A percentile compares a stretch with the other conserved stretches of the same genome.
Evolutionary conservation across 2,329 filamentous ascomycete species (phyloP).

Genomic region (Alternaria rosae): DNA sequence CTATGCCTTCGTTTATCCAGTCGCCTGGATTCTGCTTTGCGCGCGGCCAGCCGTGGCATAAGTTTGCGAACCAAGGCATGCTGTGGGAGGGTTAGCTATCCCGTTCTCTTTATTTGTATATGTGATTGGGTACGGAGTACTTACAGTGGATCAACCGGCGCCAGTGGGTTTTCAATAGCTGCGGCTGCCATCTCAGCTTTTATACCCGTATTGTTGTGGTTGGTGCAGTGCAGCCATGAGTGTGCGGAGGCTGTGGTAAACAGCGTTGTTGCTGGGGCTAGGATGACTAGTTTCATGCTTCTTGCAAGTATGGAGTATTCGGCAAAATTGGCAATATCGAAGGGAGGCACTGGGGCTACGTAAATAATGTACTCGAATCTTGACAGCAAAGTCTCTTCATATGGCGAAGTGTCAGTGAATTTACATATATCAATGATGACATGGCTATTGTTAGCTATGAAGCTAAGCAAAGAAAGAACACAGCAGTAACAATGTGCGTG

Average conservation of each 20-base stretch:
- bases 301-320: no score
- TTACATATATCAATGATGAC: no score
- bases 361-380: background rate
- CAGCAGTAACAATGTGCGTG: background rate
- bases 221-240: slow-evolving; percentile 37
- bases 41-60: slow-evolving; percentile 21
- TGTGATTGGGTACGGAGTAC: background rate
- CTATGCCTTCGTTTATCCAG: background rate
- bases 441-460: background rate
- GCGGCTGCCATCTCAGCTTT: background rate
- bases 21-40: slow-evolving; percentile 16
- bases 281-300: background rate
- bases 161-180: background rate
- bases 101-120: background rate
- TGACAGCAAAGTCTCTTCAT: background rate
- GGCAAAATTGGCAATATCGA: background rate
- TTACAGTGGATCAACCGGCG: background rate
- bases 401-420: no score
- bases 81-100: background rate
- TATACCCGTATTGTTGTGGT: slow-evolving; percentile 29
- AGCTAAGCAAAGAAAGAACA: background rate
- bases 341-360: background rate
- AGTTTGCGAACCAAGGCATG: slow-evolving; percentile 11
- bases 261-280: background rate
- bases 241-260: slow-evolving; percentile 21